Evolutionary conservation across 2,329 filamentous ascomycete genomes (phyloP).

Genomic region (Sodiomyces alkalinus): DNA sequence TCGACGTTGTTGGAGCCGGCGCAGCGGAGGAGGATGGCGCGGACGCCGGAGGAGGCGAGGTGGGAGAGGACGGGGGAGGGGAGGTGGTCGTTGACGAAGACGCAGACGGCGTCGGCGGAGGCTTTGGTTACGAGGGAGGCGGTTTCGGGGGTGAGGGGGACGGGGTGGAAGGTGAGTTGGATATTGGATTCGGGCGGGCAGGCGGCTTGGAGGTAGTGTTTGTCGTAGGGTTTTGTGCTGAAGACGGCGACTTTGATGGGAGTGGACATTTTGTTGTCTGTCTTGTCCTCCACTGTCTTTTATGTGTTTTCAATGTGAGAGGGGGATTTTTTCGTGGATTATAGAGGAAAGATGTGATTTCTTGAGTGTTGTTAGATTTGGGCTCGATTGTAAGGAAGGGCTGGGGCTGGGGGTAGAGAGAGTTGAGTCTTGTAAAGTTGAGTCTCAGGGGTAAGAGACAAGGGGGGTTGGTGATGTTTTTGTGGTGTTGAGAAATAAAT

Average conservation of each 20-base stretch:
- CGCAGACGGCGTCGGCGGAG: slow-evolving; percentile 40
- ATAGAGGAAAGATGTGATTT: too few species aligned
- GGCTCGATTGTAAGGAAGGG: too few species aligned
- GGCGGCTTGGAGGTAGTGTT: slow-evolving; percentile 32
- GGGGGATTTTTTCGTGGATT: too few species aligned
- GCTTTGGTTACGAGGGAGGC: slow-evolving; percentile 23
- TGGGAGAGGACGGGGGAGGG: slow-evolving; percentile 32
- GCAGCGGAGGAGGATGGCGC: slow-evolving; percentile 48
- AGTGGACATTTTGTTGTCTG: too few species aligned
- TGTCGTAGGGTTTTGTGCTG: slow-evolving; percentile 49
- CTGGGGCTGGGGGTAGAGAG: too few species aligned
- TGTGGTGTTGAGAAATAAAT: too few species aligned
- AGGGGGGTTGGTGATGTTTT: too few species aligned
- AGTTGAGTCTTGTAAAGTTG: too few species aligned
- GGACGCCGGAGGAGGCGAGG: slow-evolving; percentile 33
- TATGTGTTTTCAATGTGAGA: too few species aligned
- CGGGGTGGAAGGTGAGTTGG: slow-evolving; percentile 42
- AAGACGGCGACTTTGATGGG: slow-evolving; percentile 48
- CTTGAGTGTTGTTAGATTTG: too few species aligned
- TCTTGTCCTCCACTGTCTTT: too few species aligned
- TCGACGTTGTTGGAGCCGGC: slow-evolving; percentile 57
- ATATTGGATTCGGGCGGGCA: slow-evolving; percentile 28
- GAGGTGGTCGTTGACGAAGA: slow-evolving; percentile 52
- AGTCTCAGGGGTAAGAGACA: too few species aligned
- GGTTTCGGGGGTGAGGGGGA: slow-evolving; percentile 39